Evolutionary conservation across 140 eudicot species (phyloP).

Genomic region (Ambrosia hybrid): DNA sequence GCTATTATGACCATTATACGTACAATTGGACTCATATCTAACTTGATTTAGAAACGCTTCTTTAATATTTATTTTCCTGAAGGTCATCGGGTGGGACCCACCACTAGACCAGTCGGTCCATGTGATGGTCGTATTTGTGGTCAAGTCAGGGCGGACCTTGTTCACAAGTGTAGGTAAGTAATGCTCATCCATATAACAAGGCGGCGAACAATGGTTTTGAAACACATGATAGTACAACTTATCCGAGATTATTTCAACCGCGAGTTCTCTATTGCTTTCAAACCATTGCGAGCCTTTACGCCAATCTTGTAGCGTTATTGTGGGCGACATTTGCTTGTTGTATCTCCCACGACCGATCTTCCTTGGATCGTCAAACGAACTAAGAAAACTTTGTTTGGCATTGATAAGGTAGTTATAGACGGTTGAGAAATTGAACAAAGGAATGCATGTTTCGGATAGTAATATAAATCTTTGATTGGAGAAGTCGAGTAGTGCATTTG

Average conservation of each 20-base stretch:
- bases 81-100: slow-evolving; percentile 63
- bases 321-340: slow-evolving; percentile 73
- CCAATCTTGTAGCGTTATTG: slow-evolving; percentile 62
- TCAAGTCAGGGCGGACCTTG: slow-evolving; percentile 48
- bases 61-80: slow-evolving; percentile 41
- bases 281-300: slow-evolving; percentile 94
- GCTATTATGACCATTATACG: slow-evolving; percentile 42
- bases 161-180: slow-evolving; percentile 71
- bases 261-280: slow-evolving; percentile 62
- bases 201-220: slow-evolving; percentile 57
- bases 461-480: slow-evolving; percentile 70
- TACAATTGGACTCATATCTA: slow-evolving; percentile 47
- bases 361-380: slow-evolving; percentile 69
- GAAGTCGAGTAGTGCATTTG: slow-evolving; percentile 82
- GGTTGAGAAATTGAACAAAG: slow-evolving; percentile 73
- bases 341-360: slow-evolving; percentile 76
- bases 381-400: slow-evolving; percentile 57
- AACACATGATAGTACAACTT: slow-evolving; percentile 46
- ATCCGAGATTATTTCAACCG: slow-evolving; percentile 53
- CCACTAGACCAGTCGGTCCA: slow-evolving; percentile 85
- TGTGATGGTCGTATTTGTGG: slow-evolving; percentile 55
- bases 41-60: slow-evolving; percentile 39
- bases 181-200: slow-evolving; percentile 95
- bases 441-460: slow-evolving; percentile 81
- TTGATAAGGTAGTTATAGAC: slow-evolving; percentile 65